Percentiles rank a stretch among this genome's conserved stretches.
Conservation (phyloP, 768 basidiomycete genomes). For the Gloeostereum incarnatum region DNA sequence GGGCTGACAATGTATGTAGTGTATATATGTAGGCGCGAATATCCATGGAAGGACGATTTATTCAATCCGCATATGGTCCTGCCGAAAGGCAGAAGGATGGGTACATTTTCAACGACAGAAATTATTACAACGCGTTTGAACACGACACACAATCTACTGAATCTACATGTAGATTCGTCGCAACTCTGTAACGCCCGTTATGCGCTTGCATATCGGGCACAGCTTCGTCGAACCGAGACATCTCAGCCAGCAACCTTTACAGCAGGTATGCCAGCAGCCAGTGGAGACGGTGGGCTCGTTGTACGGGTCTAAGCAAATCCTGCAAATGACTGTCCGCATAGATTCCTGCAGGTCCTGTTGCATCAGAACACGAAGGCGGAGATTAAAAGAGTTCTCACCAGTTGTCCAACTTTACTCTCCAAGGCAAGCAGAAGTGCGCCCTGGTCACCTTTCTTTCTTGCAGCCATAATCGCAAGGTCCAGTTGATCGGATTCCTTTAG, state of each 20-base stretch:
- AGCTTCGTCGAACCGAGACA: constrained; percentile 76
- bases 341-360: constrained; percentile 28
- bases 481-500: constrained; percentile 33
- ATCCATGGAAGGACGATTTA: too few relatives aligned
- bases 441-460: constrained; percentile 38
- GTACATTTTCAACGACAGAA: too few relatives aligned
- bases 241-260: constrained; percentile 76
- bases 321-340: constrained; percentile 40
- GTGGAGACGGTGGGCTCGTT: constrained; percentile 73
- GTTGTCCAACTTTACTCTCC: constrained; percentile 48
- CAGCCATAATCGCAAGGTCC: constrained; percentile 39
- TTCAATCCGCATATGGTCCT: too few relatives aligned
- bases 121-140: too few relatives aligned
- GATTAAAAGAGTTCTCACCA: constrained; percentile 38
- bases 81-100: too few relatives aligned
- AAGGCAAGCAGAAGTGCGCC: constrained; percentile 42
- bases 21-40: too few relatives aligned
- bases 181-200: constrained; percentile 68
- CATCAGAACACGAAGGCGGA: not conserved
- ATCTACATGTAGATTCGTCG: constrained; percentile 63
- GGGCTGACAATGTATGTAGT: too few relatives aligned
- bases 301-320: constrained; percentile 75
- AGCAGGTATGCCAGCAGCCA: constrained; percentile 85
- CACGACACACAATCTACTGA: too few relatives aligned
- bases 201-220: constrained; percentile 84